These are phyloP conservation scores for Claviceps sp. DNA, from an alignment of 2,329 filamentous ascomycete species.

Conservation along the genomic window DNA sequence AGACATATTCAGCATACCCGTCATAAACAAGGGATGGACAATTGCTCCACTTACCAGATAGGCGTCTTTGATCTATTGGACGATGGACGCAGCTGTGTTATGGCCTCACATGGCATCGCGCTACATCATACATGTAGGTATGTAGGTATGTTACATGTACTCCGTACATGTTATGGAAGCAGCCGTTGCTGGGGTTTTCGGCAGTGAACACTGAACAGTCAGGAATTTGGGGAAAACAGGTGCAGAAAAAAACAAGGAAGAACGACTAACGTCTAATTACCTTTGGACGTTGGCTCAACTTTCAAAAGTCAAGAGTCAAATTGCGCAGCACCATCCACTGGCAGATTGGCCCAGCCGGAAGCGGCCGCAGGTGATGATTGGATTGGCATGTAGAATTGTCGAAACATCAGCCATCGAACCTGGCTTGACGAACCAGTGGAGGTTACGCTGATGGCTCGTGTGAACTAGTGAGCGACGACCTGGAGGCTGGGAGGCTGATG, in stretches of 20 bases:
- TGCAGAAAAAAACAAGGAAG: not conserved
- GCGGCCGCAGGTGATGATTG: not conserved
- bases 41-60: not conserved
- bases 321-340: not conserved
- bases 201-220: not conserved
- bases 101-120: not conserved
- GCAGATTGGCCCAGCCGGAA: not conserved
- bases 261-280: not conserved
- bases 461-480: not conserved
- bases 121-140: no score
- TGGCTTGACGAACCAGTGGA: no score
- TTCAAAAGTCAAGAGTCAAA: not conserved
- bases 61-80: not conserved
- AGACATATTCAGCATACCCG: constrained; percentile 4
- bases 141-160: not conserved
- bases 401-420: no score
- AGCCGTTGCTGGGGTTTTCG: not conserved
- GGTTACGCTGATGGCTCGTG: not conserved
- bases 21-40: not conserved
- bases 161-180: not conserved
- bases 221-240: not conserved
- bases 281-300: not conserved
- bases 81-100: not conserved
- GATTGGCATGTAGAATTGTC: not conserved
- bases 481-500: no score